These are phyloP conservation scores for Erythrobasidium hasegawianum DNA, from an alignment of 1,284 basidiomycete species.

Conservation along the genomic window DNA sequence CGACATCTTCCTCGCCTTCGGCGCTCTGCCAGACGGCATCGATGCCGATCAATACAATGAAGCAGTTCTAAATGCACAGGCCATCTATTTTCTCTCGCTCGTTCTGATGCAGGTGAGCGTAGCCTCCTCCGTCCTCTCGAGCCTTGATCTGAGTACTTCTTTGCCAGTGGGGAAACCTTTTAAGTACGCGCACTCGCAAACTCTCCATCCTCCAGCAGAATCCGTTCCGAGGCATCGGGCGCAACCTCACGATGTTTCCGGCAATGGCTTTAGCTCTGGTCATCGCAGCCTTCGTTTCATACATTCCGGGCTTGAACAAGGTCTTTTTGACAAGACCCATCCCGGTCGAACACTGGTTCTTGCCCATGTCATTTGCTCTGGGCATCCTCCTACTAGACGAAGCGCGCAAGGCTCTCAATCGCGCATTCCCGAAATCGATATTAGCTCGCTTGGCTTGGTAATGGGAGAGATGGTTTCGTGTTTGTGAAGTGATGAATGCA, in stretches of 20 bases:
- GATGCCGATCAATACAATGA: slow-evolving; percentile 49
- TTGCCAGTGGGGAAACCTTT: slow-evolving; percentile 56
- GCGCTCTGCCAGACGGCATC: slow-evolving; percentile 48
- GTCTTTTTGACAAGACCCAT: slow-evolving; percentile 59
- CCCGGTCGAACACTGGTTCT: slow-evolving; percentile 55
- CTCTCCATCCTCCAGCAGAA: slow-evolving; percentile 56
- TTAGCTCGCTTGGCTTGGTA: slow-evolving; percentile 48
- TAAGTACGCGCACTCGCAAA: slow-evolving; percentile 56
- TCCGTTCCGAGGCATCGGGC: slow-evolving; percentile 47
- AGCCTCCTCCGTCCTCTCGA: no score
- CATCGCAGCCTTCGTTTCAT: slow-evolving; percentile 56
- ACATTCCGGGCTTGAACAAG: slow-evolving; percentile 51
- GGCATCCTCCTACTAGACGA: slow-evolving; percentile 50
- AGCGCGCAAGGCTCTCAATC: slow-evolving; percentile 44
- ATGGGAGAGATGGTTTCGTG: neutral
- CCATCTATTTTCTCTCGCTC: slow-evolving; percentile 55
- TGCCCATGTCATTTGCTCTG: slow-evolving; percentile 53
- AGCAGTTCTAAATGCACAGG: slow-evolving; percentile 54
- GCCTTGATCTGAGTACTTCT: no score
- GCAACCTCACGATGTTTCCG: slow-evolving; percentile 54
- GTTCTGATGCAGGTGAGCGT: slow-evolving; percentile 58
- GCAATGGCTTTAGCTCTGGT: slow-evolving; percentile 54
- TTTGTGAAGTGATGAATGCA: neutral
- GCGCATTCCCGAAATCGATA: slow-evolving; percentile 44
- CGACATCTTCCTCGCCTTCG: slow-evolving; percentile 57